Evolutionary conservation across 495 filamentous ascomycete genomes (phyloP).

Genomic region (Hypoxylon cercidicola): DNA sequence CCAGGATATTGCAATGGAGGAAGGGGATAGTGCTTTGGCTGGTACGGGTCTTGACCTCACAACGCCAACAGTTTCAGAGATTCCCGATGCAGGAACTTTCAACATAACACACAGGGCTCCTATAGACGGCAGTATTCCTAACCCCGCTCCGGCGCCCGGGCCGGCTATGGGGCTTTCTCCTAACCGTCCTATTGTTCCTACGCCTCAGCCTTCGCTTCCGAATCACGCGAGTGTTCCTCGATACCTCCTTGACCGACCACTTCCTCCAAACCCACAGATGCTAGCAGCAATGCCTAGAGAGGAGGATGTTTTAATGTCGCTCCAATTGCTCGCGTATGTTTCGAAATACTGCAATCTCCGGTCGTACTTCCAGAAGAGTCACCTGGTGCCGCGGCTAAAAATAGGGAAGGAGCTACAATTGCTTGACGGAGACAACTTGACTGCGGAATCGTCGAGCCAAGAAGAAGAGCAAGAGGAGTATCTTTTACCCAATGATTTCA

Average conservation of each 20-base stretch:
- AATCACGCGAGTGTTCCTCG: constrained; percentile 71
- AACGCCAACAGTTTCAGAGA: constrained; percentile 81
- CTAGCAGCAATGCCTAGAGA: constrained; percentile 91
- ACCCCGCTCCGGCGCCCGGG: constrained; percentile 62
- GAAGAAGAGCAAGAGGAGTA: constrained; percentile 89
- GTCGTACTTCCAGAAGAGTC: constrained; percentile 92
- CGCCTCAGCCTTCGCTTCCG: constrained; percentile 73
- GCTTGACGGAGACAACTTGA: constrained; percentile 70
- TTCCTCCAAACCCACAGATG: constrained; percentile 72
- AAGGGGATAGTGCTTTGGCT: constrained; percentile 80
- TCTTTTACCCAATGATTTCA: constrained; percentile 89
- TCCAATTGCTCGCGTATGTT: constrained; percentile 97
- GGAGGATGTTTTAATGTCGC: constrained; percentile 96
- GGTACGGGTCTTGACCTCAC: constrained; percentile 77
- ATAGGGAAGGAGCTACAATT: constrained; percentile 85
- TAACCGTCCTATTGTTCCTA: constrained; percentile 77
- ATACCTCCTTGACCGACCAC: constrained; percentile 76
- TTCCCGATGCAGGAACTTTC: constrained; percentile 87
- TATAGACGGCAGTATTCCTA: constrained; percentile 88
- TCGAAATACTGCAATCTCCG: constrained; percentile 98
- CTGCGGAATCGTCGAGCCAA: constrained; percentile 51
- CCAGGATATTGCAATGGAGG: constrained; percentile 78
- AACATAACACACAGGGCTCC: constrained; percentile 93
- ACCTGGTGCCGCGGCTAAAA: constrained; percentile 91
- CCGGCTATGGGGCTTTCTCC: constrained; percentile 80